Base-by-base conservation (phyloP, 2,329 filamentous ascomycete genomes). In the Cadophora gregata region DNA sequence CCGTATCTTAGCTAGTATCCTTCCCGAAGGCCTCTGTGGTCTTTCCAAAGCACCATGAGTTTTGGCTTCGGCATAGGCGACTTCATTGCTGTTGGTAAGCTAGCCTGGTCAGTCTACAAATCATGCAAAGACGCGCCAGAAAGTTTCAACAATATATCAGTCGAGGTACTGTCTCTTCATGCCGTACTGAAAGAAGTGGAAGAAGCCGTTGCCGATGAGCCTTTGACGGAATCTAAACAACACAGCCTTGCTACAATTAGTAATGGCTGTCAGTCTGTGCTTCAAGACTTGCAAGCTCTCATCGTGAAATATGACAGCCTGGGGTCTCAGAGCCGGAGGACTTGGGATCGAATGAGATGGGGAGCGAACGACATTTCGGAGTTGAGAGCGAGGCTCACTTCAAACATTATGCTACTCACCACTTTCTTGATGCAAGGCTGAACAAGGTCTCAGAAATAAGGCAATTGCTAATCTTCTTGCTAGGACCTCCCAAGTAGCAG, bases 301-400 rank as follows among this genome's bases (percentile, higher is more conserved):
- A 4, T 69, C 14, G 38, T 63, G 8, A 72, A 70, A 42, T 69
- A 72, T 29, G 45, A 69, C 62, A 59, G 66, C 31, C 47, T 70
- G 14, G 62, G 66, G 7, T 47, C 62, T 4, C 14, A 65, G 33
- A 65, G 62, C 45, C 55, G 69, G 55, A 63, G 71, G 48, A 71
- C 69, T 3, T 77, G 73, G 74, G 74, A 75, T 59, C 64, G 72
- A 45, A 55, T 78, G 10, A 73, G 53, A 36, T 76, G 69, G 72
- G 67, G 69, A 8, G 66, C 71, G 10, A 47, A 66, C 12, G 70
- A 73, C 8, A 67, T 74, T 29, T 50, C 64, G 5, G 69, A 72
- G 59, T 55, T 73, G 51, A 68, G 72, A 42, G 42, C 48, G 24
- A 66, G 74, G 9, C 65, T 75, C 42, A 62, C 71, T 21, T 59